Evolutionary conservation across 257 asterid genomes (phyloP).

Genomic region (Forsythia suspensa): DNA sequence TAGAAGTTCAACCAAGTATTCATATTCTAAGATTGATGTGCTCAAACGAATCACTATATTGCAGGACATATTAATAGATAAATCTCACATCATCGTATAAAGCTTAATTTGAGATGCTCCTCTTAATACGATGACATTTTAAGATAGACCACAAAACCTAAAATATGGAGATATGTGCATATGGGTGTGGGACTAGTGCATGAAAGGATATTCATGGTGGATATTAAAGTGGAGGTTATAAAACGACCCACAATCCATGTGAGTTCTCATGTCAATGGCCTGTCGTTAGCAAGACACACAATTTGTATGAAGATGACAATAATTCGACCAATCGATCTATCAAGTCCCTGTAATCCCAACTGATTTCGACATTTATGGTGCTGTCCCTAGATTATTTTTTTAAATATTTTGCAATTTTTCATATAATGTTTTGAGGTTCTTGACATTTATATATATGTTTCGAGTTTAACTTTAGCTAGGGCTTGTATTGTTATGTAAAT

Average conservation of each 20-base stretch:
- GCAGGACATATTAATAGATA: no score
- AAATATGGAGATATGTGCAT: background rate
- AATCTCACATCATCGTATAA: no score
- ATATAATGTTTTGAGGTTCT: background rate
- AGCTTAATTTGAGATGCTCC: no score
- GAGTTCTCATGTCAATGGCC: constrained; percentile 28
- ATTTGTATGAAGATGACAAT: constrained; percentile 33
- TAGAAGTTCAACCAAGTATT: no score
- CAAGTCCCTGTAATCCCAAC: constrained; percentile 27
- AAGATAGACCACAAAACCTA: no score
- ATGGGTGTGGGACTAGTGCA: constrained; percentile 1
- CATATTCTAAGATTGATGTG: no score
- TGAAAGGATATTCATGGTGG: constrained; percentile 22
- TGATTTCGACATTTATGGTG: constrained; percentile 21
- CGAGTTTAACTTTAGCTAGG: background rate
- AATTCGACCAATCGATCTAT: constrained; percentile 8
- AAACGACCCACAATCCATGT: constrained; percentile 57
- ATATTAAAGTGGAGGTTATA: constrained; percentile 32
- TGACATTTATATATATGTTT: background rate
- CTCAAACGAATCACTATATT: no score
- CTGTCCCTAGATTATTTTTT: constrained; percentile 11
- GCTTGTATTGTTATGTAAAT: no score
- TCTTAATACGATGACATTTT: no score
- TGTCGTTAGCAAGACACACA: constrained; percentile 14
- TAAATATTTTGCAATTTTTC: background rate